Conservation (phyloP, 108 stramenopile species). For the Cyclotella sp. region DNA sequence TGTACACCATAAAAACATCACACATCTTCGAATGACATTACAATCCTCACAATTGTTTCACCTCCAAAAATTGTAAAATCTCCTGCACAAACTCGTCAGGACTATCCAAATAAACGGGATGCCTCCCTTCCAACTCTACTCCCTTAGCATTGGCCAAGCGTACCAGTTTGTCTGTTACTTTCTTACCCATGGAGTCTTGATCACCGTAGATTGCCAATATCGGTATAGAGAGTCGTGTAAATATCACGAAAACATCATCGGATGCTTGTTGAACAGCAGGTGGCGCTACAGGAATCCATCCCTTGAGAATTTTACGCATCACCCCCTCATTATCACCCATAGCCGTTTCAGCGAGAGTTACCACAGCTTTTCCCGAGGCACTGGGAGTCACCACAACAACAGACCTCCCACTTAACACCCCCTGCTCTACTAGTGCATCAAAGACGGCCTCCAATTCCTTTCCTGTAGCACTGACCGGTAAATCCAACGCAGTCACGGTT, state of each 20-base stretch:
- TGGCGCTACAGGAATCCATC: slow-evolving; percentile 82
- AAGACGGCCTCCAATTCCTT: slow-evolving; percentile 44
- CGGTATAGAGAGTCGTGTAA: slow-evolving; percentile 15
- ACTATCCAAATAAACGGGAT: slow-evolving; percentile 81
- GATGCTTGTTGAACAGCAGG: slow-evolving; percentile 39
- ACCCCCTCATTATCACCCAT: slow-evolving; percentile 17
- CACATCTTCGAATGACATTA: background rate
- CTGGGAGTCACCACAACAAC: slow-evolving; percentile 74
- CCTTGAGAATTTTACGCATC: slow-evolving; percentile 38
- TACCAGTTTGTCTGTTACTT: slow-evolving; percentile 49
- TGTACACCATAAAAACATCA: no score
- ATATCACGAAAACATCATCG: slow-evolving; percentile 13
- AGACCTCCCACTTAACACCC: slow-evolving; percentile 37
- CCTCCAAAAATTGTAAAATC: slow-evolving; percentile 54
- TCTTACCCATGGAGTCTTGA: slow-evolving; percentile 59
- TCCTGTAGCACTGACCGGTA: slow-evolving; percentile 57
- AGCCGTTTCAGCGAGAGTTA: slow-evolving; percentile 44
- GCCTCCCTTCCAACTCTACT: slow-evolving; percentile 69
- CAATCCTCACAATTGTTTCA: slow-evolving; percentile 4
- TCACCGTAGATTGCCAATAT: slow-evolving; percentile 75
- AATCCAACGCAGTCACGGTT: slow-evolving; percentile 66
- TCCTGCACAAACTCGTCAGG: slow-evolving; percentile 67
- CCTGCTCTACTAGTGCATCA: slow-evolving; percentile 36
- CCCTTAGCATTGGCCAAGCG: slow-evolving; percentile 46
- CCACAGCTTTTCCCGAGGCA: slow-evolving; percentile 73